Evolutionary conservation across 139 green algal species (phyloP).

Genomic region (Haematococcus lacustris): DNA sequence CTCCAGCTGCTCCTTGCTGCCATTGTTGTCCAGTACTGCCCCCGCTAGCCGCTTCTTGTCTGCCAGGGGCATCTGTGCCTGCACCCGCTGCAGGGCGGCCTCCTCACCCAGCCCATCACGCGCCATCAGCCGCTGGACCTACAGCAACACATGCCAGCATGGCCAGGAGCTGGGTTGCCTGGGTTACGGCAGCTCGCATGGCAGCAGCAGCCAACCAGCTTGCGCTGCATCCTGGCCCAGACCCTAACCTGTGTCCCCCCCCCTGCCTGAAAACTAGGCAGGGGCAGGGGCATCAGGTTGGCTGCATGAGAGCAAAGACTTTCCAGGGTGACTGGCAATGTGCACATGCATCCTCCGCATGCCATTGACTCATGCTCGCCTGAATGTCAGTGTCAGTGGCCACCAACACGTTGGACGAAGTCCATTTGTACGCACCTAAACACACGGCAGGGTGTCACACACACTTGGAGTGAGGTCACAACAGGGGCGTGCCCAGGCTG

Average conservation of each 20-base stretch:
- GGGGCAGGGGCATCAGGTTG: too few relatives aligned
- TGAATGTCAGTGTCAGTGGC: too few relatives aligned
- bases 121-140: conserved; percentile 51
- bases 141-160: neutral
- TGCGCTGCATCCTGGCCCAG: neutral
- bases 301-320: neutral
- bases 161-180: neutral
- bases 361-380: too few relatives aligned
- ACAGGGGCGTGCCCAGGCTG: too few relatives aligned
- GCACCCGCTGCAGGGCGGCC: conserved; percentile 41
- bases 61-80: conserved; percentile 58
- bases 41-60: conserved; percentile 44
- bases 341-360: too few relatives aligned
- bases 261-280: too few relatives aligned
- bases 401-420: too few relatives aligned
- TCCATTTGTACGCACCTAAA: too few relatives aligned
- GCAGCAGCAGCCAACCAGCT: neutral
- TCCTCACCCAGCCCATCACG: conserved; percentile 38
- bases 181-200: neutral
- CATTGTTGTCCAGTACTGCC: conserved; percentile 57
- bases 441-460: too few relatives aligned
- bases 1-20: conserved; percentile 23
- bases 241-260: neutral
- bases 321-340: too few relatives aligned
- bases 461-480: too few relatives aligned